Evolutionary conservation across 768 basidiomycete species (phyloP).

Genomic region (Serendipita sp.): DNA sequence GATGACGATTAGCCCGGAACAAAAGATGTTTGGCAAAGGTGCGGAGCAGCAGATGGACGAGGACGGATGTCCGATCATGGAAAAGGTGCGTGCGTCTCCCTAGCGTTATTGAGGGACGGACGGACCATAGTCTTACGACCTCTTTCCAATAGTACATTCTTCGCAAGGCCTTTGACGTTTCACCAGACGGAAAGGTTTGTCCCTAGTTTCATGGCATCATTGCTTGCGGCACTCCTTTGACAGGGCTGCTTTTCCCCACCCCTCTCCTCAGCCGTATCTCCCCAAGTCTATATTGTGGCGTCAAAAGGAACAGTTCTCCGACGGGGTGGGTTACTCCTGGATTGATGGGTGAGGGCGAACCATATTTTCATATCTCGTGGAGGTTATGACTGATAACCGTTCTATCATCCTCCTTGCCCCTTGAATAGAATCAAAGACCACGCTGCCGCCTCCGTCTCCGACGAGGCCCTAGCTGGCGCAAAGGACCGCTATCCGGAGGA

Average conservation of each 20-base stretch:
- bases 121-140: constrained; percentile 11
- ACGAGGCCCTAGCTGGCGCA: constrained; percentile 62
- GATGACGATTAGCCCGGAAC: constrained; percentile 76
- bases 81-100: constrained; percentile 47
- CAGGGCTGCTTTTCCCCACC: constrained; percentile 7
- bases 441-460: constrained; percentile 56
- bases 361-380: too few species aligned
- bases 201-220: too few species aligned
- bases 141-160: constrained; percentile 57
- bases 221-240: neutral
- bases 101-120: neutral
- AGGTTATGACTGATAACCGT: neutral
- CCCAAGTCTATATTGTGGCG: constrained; percentile 92
- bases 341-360: constrained; percentile 63
- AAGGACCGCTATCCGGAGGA: constrained; percentile 60
- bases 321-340: constrained; percentile 98
- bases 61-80: constrained; percentile 85
- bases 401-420: neutral
- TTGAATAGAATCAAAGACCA: constrained; percentile 70
- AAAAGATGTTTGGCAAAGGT: constrained; percentile 87
- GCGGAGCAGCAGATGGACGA: constrained; percentile 51
- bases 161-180: constrained; percentile 85
- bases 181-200: constrained; percentile 60
- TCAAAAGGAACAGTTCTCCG: constrained; percentile 99
- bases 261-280: constrained; percentile 59